Evolutionary conservation across 1,284 basidiomycete species (phyloP), one percentile per base, ranked within the genome.

Genomic region (Moesziomyces aphidis): DNA sequence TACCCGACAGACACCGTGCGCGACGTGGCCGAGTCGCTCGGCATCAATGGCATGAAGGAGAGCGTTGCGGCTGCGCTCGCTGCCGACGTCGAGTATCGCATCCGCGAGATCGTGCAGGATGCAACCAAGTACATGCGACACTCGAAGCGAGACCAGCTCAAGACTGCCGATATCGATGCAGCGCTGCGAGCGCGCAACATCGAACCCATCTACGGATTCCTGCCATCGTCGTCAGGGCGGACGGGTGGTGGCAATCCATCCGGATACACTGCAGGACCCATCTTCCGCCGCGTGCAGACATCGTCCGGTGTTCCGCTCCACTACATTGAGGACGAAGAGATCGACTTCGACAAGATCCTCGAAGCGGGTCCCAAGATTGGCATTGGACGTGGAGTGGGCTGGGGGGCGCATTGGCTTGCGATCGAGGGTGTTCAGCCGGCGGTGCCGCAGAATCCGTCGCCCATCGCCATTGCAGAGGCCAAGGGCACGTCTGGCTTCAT

Each of bases 381-480:
- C 0, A 69, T 80, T 22, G 78, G 82, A 24, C 73, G 75, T 15
- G 83, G 82, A 10, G 82, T 84, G 4, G 83, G 83, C 4, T 84
- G 83, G 83, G 78, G 78, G 31, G 82, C 83, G 19, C 96, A 99
- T 84, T 99, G 96, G 97, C 88, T 99, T 23, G 95, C 96, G 0
- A 94, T 99, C 24, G 96, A 99, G 83, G 96, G 97, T 42, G 93
- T 99, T 4, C 96, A 99, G 83, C 96, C 97, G 0, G 89, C 95
- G 19, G 93, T 97, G 46, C 94, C 95, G 7, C 95, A 99, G 85
- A 99, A 99, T 82, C 97, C 97, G 0, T 92, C 94, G 1, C 87
- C 85, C 17, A 55, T 71, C 5, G 67, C 73, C 0, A 57, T 65
- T 43, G 68, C 71, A 50, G 67, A 71, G n/a, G 66, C 66, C 8